phyloP scores from a whole-genome alignment of 148 eudicot species.

The Suaeda aralocaspica region DNA sequence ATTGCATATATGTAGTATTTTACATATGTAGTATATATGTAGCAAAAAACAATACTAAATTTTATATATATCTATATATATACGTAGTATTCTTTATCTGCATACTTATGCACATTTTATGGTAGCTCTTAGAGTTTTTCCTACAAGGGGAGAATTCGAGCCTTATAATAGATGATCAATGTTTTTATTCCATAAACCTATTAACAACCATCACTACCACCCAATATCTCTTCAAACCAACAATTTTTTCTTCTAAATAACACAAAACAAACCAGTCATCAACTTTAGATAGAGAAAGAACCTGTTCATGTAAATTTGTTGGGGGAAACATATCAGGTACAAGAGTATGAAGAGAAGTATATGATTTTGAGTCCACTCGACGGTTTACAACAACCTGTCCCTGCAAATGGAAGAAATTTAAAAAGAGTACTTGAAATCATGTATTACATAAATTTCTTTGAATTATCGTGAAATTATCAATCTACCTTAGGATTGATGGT shows the following conservation, averaged over 20 bases:
- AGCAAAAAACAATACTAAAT: too few species aligned
- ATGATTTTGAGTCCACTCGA: slow-evolving; percentile 69
- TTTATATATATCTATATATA: too few species aligned
- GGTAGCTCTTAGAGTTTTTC: too few species aligned
- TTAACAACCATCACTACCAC: background rate
- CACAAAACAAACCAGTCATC: background rate
- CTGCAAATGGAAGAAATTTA: slow-evolving; percentile 31
- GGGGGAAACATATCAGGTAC: slow-evolving; percentile 85
- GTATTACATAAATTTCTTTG: too few species aligned
- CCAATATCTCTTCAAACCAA: background rate
- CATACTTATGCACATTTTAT: too few species aligned
- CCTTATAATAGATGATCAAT: background rate
- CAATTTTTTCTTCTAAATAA: too few species aligned
- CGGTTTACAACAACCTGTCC: slow-evolving; percentile 80
- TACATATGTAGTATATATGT: too few species aligned
- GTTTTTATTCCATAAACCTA: background rate
- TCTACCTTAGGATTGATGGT: slow-evolving; percentile 92
- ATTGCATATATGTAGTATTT: too few species aligned
- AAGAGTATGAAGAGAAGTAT: slow-evolving; percentile 70
- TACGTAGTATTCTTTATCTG: too few species aligned
- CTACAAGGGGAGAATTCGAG: background rate
- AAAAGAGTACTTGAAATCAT: background rate
- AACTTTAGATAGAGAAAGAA: slow-evolving; percentile 16
- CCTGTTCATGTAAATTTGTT: slow-evolving; percentile 61
- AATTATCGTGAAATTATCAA: background rate